A percentile compares a stretch with the other conserved stretches of the same genome.
Conservation (phyloP, 257 asterid genomes). For the Paulownia fortunei region DNA sequence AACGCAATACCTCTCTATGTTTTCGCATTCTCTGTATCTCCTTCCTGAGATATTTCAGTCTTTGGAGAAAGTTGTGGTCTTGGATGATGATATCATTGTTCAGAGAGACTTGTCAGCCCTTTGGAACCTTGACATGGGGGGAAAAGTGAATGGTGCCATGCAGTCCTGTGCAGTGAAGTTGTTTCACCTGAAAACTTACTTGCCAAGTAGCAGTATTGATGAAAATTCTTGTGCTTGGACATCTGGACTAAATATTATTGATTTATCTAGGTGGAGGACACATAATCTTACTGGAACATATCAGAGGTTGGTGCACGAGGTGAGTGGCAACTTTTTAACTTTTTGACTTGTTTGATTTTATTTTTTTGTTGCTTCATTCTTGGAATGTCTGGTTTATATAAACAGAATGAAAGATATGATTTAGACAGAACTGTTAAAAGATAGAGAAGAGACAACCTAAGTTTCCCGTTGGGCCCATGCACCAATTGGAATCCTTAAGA, state of each 20-base stretch:
- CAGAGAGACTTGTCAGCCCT: constrained; percentile 90
- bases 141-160: constrained; percentile 85
- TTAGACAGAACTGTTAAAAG: background rate
- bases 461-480: constrained; percentile 24
- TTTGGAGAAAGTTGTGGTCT: constrained; percentile 78
- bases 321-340: constrained; percentile 47
- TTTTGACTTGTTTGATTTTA: constrained; percentile 11
- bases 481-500: constrained; percentile 20
- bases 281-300: constrained; percentile 65
- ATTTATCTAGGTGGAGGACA: constrained; percentile 80
- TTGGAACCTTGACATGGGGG: constrained; percentile 91
- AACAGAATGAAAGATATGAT: background rate
- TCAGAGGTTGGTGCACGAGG: constrained; percentile 72
- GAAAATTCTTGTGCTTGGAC: constrained; percentile 88
- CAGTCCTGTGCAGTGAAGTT: constrained; percentile 71
- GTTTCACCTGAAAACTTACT: constrained; percentile 61
- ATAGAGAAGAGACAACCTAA: background rate
- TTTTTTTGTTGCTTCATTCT: constrained; percentile 14
- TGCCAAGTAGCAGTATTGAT: constrained; percentile 50
- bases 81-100: constrained; percentile 88
- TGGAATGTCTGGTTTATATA: constrained; percentile 6
- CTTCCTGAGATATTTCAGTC: constrained; percentile 77
- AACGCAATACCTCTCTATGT: constrained; percentile 78
- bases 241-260: constrained; percentile 83
- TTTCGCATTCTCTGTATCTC: constrained; percentile 86